Evolutionary conservation across 306 rosid species (phyloP).

Genomic region (Datisca glomerata): DNA sequence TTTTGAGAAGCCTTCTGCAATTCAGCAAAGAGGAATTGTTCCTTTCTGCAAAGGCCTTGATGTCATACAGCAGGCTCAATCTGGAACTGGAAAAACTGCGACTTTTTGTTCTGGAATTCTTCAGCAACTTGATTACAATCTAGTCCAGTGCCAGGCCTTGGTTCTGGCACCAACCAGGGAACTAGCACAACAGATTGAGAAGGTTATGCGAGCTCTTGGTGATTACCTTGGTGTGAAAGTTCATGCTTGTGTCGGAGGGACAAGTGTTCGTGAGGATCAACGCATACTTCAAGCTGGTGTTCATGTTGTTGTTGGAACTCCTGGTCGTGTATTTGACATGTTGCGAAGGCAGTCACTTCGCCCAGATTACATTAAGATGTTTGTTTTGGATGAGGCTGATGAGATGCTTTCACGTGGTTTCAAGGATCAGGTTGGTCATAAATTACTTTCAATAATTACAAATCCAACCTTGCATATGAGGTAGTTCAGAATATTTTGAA

Average conservation of each 20-base stretch:
- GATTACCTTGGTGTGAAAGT: slow-evolving; percentile 98
- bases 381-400: slow-evolving; percentile 95
- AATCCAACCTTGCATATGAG: no score
- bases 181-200: slow-evolving; percentile 94
- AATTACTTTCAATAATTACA: no score
- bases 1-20: slow-evolving; percentile 97
- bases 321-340: slow-evolving; percentile 97
- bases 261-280: slow-evolving; percentile 94
- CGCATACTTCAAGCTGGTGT: slow-evolving; percentile 98
- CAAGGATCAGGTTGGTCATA: slow-evolving; percentile 73
- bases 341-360: slow-evolving; percentile 88
- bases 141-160: slow-evolving; percentile 91
- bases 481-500: not conserved
- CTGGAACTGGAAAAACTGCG: slow-evolving; percentile 97
- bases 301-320: slow-evolving; percentile 92
- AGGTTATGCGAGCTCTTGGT: slow-evolving; percentile 99
- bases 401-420: slow-evolving; percentile 99
- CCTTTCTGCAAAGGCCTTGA: slow-evolving; percentile 96
- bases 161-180: slow-evolving; percentile 97
- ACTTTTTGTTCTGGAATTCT: slow-evolving; percentile 92
- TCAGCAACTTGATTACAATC: slow-evolving; percentile 88
- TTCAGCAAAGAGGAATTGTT: slow-evolving; percentile 96
- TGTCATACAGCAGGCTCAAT: slow-evolving; percentile 97
- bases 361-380: slow-evolving; percentile 77
- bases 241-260: slow-evolving; percentile 96